Base-by-base conservation (phyloP, 495 filamentous ascomycete species). In the Hyaloscypha finlandica region DNA sequence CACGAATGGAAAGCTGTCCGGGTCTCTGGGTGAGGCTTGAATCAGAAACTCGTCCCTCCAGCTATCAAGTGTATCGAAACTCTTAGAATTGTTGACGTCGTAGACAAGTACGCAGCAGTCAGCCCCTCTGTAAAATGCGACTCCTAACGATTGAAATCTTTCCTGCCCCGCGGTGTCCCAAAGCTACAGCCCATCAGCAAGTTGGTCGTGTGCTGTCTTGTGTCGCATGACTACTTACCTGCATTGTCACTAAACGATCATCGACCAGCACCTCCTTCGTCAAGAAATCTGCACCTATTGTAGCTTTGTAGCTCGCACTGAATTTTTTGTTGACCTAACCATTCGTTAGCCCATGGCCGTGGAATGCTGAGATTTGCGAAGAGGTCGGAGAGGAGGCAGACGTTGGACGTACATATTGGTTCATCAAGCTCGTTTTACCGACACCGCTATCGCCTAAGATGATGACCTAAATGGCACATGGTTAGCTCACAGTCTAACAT, bases 111-210 rank as follows among this genome's bases (percentile, higher is more conserved):
- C 95, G 78, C 95, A 99, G 86, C 95, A 99, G 81, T 99, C 95
- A 67, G 95, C 95, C 68, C 95, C 95, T 67, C 95, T 87, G 79
- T 99, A 99, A 82, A 99, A 99, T 35, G 95, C 95, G 30, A 99
- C 95, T 66, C 96, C 95, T 65, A 99, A 81, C 35, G 94, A 97
- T 77, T 99, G 95, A 75, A 99, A 99, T 61, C 95, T 88, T 78
- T 99, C 95, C 75, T 99, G 95, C 22, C 95, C 95, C 16, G 95
- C 95, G 6, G 95, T 99, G 78, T 99, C 95, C 95, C 95, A 99
- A 48, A 99, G 89, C 92, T 97, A 74, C 53, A 61, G 37, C 63
- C 54, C 29, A 68, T 77, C 63, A 76, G 71, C 52, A 11, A 37
- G 52, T 5, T 61, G 45, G 19, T 14, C 53, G 39, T 33, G n/a